These are phyloP conservation scores for Colletotrichum sp. DNA, from an alignment of 2,329 filamentous ascomycete species.

Conservation along the genomic window DNA sequence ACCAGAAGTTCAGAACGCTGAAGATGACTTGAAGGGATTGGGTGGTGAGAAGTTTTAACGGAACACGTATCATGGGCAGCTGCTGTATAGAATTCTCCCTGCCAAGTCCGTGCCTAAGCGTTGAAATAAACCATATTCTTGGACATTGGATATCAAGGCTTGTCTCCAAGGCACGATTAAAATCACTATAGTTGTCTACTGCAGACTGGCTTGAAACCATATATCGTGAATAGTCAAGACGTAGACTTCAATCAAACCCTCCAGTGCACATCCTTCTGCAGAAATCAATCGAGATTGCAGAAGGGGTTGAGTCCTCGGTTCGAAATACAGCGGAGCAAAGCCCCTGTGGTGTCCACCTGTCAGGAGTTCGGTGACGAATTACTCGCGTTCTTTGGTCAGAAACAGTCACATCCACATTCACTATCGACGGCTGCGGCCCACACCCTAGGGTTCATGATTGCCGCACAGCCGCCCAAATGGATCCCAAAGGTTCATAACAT, in stretches of 20 bases:
- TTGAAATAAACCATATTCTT: not conserved
- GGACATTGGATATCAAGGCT: fast-evolving
- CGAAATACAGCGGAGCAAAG: not conserved
- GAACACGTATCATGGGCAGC: not conserved
- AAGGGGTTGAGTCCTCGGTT: not conserved
- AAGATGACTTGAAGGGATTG: not conserved
- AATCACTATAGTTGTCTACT: not conserved
- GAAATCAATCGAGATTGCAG: not conserved
- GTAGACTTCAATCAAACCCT: not conserved
- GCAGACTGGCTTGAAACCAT: not conserved
- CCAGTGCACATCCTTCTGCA: not conserved
- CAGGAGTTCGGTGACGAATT: not conserved
- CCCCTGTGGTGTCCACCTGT: not conserved
- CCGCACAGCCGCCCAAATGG: not conserved
- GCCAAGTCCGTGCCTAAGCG: not conserved
- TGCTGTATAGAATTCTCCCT: not conserved
- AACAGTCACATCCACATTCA: not conserved
- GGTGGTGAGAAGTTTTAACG: not conserved
- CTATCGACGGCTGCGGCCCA: not conserved
- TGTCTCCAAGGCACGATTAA: not conserved
- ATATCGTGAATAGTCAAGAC: not conserved
- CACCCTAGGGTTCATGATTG: not conserved
- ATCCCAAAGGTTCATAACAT: not conserved
- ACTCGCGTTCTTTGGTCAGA: not conserved
- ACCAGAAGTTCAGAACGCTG: not conserved